Conservation (phyloP, 2,329 filamentous ascomycete species). For the Penicillium verrucosum region DNA sequence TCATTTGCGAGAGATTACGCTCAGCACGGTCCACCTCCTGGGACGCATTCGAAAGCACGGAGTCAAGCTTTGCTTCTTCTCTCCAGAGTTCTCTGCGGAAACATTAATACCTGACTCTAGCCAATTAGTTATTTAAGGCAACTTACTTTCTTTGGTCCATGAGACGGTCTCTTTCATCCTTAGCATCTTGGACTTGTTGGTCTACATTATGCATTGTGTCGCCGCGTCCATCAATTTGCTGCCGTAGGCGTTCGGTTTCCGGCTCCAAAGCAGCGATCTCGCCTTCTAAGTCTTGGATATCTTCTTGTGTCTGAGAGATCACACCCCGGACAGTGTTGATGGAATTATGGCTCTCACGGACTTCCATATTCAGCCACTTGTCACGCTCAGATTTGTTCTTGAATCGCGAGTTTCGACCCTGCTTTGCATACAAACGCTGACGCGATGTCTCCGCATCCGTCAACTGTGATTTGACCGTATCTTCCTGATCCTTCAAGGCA, state of each 20-base stretch:
- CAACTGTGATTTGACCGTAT: constrained; percentile 65
- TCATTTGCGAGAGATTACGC: constrained; percentile 72
- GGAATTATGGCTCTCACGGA: constrained; percentile 72
- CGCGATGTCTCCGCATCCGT: constrained; percentile 72
- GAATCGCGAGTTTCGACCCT: constrained; percentile 83
- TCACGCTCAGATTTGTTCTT: constrained; percentile 86
- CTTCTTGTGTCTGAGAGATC: constrained; percentile 77
- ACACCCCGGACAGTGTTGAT: constrained; percentile 80
- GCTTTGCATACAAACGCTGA: constrained; percentile 83
- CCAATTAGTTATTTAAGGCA: not conserved
- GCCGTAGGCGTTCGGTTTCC: constrained; percentile 67
- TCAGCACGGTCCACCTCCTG: constrained; percentile 77
- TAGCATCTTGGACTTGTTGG: constrained; percentile 71
- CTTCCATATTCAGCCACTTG: constrained; percentile 73
- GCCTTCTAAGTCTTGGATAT: constrained; percentile 67
- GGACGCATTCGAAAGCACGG: constrained; percentile 69
- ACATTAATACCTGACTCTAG: constrained; percentile 5
- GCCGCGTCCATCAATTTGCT: constrained; percentile 74
- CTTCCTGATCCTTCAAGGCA: constrained; percentile 69
- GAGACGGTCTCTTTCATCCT: constrained; percentile 73
- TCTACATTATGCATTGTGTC: constrained; percentile 69
- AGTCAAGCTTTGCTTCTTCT: constrained; percentile 82
- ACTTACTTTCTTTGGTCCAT: constrained; percentile 74
- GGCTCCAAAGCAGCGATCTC: constrained; percentile 70
- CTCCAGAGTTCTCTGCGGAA: constrained; percentile 64